Conservation (phyloP, 495 filamentous ascomycete genomes). For the Penicillium ochrochloron region DNA sequence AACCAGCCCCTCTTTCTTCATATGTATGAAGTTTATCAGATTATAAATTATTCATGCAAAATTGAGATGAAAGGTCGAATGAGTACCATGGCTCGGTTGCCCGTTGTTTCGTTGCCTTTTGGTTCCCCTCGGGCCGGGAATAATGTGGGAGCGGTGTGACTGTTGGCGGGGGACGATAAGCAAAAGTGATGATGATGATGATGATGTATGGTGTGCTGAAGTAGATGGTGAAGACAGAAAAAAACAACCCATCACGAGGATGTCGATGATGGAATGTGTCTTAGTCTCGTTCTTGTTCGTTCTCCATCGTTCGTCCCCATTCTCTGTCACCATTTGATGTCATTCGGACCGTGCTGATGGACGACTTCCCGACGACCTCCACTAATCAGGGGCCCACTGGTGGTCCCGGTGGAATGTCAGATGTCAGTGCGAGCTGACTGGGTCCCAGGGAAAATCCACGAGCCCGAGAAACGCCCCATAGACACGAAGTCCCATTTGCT, state of each 20-base stretch:
- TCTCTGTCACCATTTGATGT: conserved; percentile 16
- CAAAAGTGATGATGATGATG: background rate
- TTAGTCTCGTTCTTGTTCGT: background rate
- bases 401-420: conserved; percentile 31
- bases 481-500: conserved; percentile 2
- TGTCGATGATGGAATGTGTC: conserved; percentile 6
- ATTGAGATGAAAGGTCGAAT: conserved; percentile 24
- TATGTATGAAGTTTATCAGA: background rate
- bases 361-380: background rate
- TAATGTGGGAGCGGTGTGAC: conserved; percentile 33
- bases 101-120: conserved; percentile 3
- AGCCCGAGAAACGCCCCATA: conserved; percentile 4
- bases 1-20: conserved; percentile 6
- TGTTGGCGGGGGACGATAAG: conserved; percentile 12
- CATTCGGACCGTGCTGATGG: conserved; percentile 14
- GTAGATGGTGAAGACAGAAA: background rate
- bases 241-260: conserved; percentile 1
- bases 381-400: conserved; percentile 1
- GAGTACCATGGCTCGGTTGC: conserved; percentile 31
- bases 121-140: conserved; percentile 16
- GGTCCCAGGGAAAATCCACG: conserved; percentile 8
- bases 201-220: background rate
- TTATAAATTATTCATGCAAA: conserved; percentile 8
- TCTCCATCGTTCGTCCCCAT: conserved; percentile 6
- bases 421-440: conserved; percentile 41